Conservation (phyloP, 768 basidiomycete genomes). For the Amanita rubescens region DNA sequence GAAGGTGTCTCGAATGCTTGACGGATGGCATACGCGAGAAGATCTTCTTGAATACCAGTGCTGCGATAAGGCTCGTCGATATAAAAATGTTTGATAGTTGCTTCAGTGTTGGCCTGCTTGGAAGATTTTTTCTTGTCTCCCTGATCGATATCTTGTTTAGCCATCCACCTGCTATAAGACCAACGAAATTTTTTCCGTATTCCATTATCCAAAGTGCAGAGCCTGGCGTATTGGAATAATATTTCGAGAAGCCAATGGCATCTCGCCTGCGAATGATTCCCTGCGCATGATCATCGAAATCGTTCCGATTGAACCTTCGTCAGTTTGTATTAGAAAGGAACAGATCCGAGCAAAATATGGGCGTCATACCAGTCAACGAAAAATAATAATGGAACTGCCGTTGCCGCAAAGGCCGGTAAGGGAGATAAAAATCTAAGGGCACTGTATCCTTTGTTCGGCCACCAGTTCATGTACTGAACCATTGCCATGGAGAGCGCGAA, state of each 20-base stretch:
- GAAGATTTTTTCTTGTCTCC: slow-evolving; percentile 20
- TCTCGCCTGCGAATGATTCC: slow-evolving; percentile 49
- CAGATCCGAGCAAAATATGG: not conserved
- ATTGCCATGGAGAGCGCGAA: slow-evolving; percentile 49
- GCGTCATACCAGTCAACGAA: slow-evolving; percentile 58
- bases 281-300: slow-evolving; percentile 50
- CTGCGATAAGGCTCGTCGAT: slow-evolving; percentile 58
- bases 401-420: slow-evolving; percentile 58
- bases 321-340: not conserved
- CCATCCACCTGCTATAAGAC: slow-evolving; percentile 67
- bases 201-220: slow-evolving; percentile 72
- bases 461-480: slow-evolving; percentile 56
- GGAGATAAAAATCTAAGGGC: slow-evolving; percentile 46
- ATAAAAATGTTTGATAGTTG: slow-evolving; percentile 67
- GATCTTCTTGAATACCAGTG: slow-evolving; percentile 53
- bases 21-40: slow-evolving; percentile 51
- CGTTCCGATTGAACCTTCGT: slow-evolving; percentile 60
- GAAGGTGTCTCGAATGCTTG: slow-evolving; percentile 45
- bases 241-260: slow-evolving; percentile 38
- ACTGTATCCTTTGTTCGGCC: slow-evolving; percentile 46
- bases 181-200: slow-evolving; percentile 48
- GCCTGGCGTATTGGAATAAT: slow-evolving; percentile 54
- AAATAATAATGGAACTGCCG: slow-evolving; percentile 58
- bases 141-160: slow-evolving; percentile 35
- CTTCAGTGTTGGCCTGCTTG: slow-evolving; percentile 29